Conservation (phyloP, 192 early-diverging fungal species). For the Gryganskiella cystojenkinii region DNA sequence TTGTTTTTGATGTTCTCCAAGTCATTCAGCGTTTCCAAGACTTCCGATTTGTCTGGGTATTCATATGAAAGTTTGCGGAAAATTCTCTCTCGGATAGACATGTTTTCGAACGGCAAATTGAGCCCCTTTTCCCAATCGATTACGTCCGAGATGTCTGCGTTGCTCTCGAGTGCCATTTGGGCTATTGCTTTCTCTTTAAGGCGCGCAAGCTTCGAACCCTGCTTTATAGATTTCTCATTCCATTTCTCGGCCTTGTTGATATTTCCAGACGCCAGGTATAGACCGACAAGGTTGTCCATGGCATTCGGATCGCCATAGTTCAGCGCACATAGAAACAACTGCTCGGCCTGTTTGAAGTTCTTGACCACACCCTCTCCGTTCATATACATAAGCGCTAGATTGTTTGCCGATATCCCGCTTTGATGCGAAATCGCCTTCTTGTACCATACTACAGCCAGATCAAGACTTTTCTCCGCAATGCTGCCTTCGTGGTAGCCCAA, state of each 20-base stretch:
- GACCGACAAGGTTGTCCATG: conserved; percentile 38
- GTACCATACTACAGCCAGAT: conserved; percentile 37
- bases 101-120: conserved; percentile 45
- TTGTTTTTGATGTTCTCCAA: conserved; percentile 34
- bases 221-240: conserved; percentile 41
- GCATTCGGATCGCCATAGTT: conserved; percentile 46
- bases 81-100: conserved; percentile 38
- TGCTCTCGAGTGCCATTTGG: conserved; percentile 24
- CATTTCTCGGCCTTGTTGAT: conserved; percentile 45
- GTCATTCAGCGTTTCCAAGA: conserved; percentile 25
- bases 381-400: conserved; percentile 39
- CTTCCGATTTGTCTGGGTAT: conserved; percentile 31
- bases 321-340: conserved; percentile 41
- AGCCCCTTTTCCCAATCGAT: conserved; percentile 40
- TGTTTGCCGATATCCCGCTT: conserved; percentile 41
- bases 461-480: conserved; percentile 32
- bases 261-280: conserved; percentile 37
- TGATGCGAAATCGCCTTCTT: conserved; percentile 41
- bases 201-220: conserved; percentile 37
- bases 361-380: conserved; percentile 41
- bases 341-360: conserved; percentile 37
- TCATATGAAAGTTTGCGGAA: conserved; percentile 36
- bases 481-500: conserved; percentile 36
- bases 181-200: conserved; percentile 32
- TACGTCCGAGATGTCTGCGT: conserved; percentile 34